Evolutionary conservation across 2,329 filamentous ascomycete genomes (phyloP), one percentile per base, ranked within the genome.

Genomic region (Neopestalotiopsis rosae): DNA sequence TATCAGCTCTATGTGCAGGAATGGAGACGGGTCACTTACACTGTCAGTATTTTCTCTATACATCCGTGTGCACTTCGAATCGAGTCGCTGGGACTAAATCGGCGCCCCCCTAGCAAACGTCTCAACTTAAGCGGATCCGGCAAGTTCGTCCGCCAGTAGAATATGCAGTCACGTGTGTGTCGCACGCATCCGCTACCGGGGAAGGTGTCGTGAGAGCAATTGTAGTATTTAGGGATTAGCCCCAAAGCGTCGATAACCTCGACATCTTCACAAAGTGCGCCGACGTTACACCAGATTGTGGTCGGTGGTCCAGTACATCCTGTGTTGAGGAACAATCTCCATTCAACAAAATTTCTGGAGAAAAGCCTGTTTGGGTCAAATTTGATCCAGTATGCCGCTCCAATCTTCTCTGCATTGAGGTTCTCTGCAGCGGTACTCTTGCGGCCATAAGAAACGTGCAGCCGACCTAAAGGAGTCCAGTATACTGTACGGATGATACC

Each of bases 41-140:
- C 1, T 32, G n/a, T 24, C 28, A 59, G 3, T 30, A 59, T 59
- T 7, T 5, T 30, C 12, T 5, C 3, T 10, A 28, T 34, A 4
- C 0, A 0, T 3, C 10, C 12, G 17, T 34, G 2, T 2, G 4
- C 9, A 4, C 4, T 1, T 0, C 17, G 20, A 4, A 59, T 5
- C 1, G 13, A 59, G 24, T 59, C 57, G 6, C 20, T 10, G 2
- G 57, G 57, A 30, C 2, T n/a, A 1, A 59, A 59, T 1, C 57
- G 57, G 17, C 57, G 57, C 28, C 30, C 12, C 6, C n/a, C 28
- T 14, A 59, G 57, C 9, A 59, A 24, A 14, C 12, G 57, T 17
- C 12, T 59, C 28, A 59, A 59, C 17, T n/a, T 59, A 1, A 3
- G 13, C 0, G 13, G 12, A 34, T 59, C 28, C 12, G 57, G 57